phyloP scores from a whole-genome alignment of 129 eudicot genomes.

The Centrapalus pauciflorus region DNA sequence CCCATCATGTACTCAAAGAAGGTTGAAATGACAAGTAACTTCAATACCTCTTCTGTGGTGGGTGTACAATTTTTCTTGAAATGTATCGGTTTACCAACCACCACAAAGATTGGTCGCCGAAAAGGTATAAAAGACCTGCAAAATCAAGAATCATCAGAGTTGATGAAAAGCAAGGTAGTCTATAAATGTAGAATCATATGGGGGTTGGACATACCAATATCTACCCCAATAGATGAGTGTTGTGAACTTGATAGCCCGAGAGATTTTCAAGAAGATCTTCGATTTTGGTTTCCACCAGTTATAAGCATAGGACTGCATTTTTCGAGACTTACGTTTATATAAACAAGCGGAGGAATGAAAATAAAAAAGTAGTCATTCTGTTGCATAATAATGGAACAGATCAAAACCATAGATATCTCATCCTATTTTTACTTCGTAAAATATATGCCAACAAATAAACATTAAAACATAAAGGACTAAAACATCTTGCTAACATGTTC shows the following conservation, averaged over 20 bases:
- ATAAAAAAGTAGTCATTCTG: not conserved
- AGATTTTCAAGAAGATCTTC: slow-evolving; percentile 45
- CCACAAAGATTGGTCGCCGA: slow-evolving; percentile 71
- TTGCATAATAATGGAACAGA: not conserved
- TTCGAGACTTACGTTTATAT: not conserved
- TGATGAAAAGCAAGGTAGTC: too few relatives aligned
- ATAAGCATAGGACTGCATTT: slow-evolving; percentile 53
- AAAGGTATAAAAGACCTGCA: slow-evolving; percentile 83
- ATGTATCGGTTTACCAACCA: slow-evolving; percentile 82
- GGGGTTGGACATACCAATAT: slow-evolving; percentile 52
- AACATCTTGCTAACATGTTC: too few relatives aligned
- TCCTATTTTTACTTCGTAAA: too few relatives aligned
- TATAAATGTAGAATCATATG: not conserved
- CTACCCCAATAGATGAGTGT: slow-evolving; percentile 73
- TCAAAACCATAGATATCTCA: not conserved
- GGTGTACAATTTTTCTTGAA: slow-evolving; percentile 60
- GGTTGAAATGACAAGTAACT: not conserved
- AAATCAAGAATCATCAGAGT: too few relatives aligned
- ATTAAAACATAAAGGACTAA: too few relatives aligned
- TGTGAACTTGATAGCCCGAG: slow-evolving; percentile 64
- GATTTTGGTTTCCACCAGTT: slow-evolving; percentile 89
- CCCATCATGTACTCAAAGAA: not conserved
- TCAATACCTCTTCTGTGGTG: slow-evolving; percentile 70
- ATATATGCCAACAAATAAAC: too few relatives aligned
- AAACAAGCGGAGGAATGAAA: not conserved